Evolutionary conservation across 331 rosid species (phyloP).

Genomic region (Quercus lobata): DNA sequence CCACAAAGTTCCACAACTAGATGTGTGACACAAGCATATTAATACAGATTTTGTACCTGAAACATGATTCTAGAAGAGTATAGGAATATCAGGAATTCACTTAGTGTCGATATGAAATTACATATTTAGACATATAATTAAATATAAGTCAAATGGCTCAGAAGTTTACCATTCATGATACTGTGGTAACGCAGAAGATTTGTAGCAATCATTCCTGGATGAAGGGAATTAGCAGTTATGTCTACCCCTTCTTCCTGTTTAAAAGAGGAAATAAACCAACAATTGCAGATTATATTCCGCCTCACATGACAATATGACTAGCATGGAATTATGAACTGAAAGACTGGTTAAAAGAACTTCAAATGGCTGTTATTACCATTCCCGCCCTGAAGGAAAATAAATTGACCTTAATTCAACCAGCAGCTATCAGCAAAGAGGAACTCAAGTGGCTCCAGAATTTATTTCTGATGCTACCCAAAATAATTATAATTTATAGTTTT

Average conservation of each 20-base stretch:
- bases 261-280: neutral
- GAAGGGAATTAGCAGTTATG: constrained; percentile 75
- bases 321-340: neutral
- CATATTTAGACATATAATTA: neutral
- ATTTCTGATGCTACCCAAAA: neutral
- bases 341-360: neutral
- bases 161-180: constrained; percentile 50
- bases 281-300: neutral
- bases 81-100: neutral
- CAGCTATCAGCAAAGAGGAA: neutral
- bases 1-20: neutral
- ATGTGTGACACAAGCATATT: neutral
- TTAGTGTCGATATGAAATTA: constrained; percentile 1
- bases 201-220: constrained; percentile 81
- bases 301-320: neutral
- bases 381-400: neutral
- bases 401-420: neutral
- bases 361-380: neutral
- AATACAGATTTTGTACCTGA: neutral
- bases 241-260: constrained; percentile 73
- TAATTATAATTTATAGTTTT: neutral
- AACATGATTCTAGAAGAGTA: neutral
- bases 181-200: constrained; percentile 66
- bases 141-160: constrained; percentile 1
- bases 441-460: neutral